Conservation (phyloP, 2,329 filamentous ascomycete species). For the Colletotrichum sp. region DNA sequence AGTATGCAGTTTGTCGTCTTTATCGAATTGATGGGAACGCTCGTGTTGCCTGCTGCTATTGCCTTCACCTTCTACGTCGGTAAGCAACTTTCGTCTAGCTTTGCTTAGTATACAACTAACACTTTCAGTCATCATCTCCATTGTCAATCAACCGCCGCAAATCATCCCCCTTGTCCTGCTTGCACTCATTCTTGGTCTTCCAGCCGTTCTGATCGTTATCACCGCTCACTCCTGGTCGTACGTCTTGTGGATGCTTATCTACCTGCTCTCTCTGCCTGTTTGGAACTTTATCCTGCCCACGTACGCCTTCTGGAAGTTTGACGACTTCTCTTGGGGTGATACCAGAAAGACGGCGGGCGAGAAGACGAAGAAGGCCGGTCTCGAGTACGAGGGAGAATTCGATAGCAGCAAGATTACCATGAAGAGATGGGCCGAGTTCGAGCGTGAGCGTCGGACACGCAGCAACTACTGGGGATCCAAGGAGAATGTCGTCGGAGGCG, state of each 20-base stretch:
- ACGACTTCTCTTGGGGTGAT: slow-evolving; percentile 99
- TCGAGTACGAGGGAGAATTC: slow-evolving; percentile 93
- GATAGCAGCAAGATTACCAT: slow-evolving; percentile 99
- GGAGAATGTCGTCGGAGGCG: slow-evolving; percentile 53
- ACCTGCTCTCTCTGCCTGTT: slow-evolving; percentile 88
- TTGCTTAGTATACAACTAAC: not conserved
- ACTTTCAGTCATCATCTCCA: slow-evolving; percentile 78
- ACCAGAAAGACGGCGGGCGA: slow-evolving; percentile 95
- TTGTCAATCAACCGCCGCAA: slow-evolving; percentile 77
- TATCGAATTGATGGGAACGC: slow-evolving; percentile 91
- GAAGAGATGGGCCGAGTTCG: slow-evolving; percentile 98
- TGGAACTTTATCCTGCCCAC: slow-evolving; percentile 97
- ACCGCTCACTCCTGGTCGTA: slow-evolving; percentile 95
- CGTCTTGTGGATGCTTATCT: slow-evolving; percentile 96
- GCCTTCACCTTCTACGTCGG: slow-evolving; percentile 95
- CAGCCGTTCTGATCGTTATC: slow-evolving; percentile 87
- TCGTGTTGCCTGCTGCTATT: slow-evolving; percentile 95
- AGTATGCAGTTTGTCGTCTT: slow-evolving; percentile 99
- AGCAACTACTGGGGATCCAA: slow-evolving; percentile 58
- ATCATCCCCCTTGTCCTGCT: slow-evolving; percentile 91
- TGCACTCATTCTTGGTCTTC: slow-evolving; percentile 89
- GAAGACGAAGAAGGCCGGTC: slow-evolving; percentile 83
- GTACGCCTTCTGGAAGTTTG: slow-evolving; percentile 99
- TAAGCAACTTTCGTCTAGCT: slow-evolving; percentile 53
- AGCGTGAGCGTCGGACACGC: slow-evolving; percentile 65